Evolutionary conservation across 495 filamentous ascomycete genomes (phyloP), one percentile per base, ranked within the genome.

Genomic region (Hypoxylon subgilvum): DNA sequence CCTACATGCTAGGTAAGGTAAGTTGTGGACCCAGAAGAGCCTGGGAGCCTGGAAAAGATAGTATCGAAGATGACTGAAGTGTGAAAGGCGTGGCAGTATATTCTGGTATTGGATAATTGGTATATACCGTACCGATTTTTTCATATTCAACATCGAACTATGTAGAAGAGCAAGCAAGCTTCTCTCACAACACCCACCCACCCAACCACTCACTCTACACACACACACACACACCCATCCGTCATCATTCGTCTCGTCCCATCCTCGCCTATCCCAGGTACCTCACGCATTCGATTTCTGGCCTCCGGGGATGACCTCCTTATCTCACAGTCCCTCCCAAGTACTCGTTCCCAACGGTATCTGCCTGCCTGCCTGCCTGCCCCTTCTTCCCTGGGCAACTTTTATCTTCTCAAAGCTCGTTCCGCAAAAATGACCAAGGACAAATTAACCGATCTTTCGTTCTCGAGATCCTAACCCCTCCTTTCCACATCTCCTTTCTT

Each of bases 361-460:
- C 23, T n/a, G n/a, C n/a, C n/a, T n/a, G n/a, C n/a, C 23, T 4
- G 23, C 23, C 23, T 27, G 8, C 23, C 23, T 27, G 8, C 23
- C 23, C 23, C 23, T n/a, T n/a, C n/a, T n/a, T n/a, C n/a, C 23
- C 3, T 3, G 23, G 23, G 8, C 8, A 27, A 21, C 13, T 41
- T 28, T 30, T 10, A 35, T 39, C 36, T 17, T 23, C 21, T n/a
- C n/a, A n/a, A 19, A 41, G 5, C 35, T 35, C 21, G 23, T 17
- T 38, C 17, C 23, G 23, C 4, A 16, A 2, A 14, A 17, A 42
- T 31, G 21, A 46, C 35, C 46, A 52, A 56, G 51, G 51, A 34
- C 19, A 35, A 61, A 47, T 19, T 41, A 40, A n/a, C n/a, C n/a
- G n/a, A n/a, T n/a, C n/a, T 58, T 62, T 61, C 54, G 16, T 35